Conservation (phyloP, 805 yeast species). For the Scheffersomyces amazonensis region DNA sequence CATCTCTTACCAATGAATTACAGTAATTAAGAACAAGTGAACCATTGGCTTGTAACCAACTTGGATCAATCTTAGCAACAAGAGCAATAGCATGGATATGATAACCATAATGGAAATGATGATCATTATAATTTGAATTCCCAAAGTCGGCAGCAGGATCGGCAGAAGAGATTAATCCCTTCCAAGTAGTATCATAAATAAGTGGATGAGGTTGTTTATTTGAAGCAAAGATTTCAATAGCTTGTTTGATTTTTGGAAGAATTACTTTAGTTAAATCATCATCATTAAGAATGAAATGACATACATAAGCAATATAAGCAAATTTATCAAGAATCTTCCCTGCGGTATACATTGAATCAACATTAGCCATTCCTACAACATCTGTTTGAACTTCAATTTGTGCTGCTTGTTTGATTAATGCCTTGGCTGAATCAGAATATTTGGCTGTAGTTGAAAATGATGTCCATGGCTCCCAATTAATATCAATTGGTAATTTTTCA, state of each 20-base stretch:
- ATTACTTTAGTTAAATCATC: slow-evolving; percentile 46
- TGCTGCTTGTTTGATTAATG: slow-evolving; percentile 46
- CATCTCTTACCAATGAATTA: slow-evolving; percentile 60
- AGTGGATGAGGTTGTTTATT: slow-evolving; percentile 74
- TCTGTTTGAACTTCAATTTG: slow-evolving; percentile 53
- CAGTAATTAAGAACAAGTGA: slow-evolving; percentile 46
- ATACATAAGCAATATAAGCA: slow-evolving; percentile 78
- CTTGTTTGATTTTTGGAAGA: slow-evolving; percentile 58
- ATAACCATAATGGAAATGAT: slow-evolving; percentile 75
- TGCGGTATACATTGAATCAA: slow-evolving; percentile 85
- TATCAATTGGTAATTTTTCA: slow-evolving; percentile 39
- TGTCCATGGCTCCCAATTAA: slow-evolving; percentile 58
- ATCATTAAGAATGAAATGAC: slow-evolving; percentile 64
- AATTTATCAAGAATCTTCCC: slow-evolving; percentile 89
- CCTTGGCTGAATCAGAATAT: slow-evolving; percentile 29
- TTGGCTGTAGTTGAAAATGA: slow-evolving; percentile 29
- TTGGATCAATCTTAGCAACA: slow-evolving; percentile 50
- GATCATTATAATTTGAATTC: slow-evolving; percentile 69
- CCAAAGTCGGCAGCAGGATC: slow-evolving; percentile 67
- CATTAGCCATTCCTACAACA: slow-evolving; percentile 53
- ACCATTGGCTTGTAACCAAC: slow-evolving; percentile 30
- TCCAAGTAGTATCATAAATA: slow-evolving; percentile 76
- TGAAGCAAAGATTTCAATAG: slow-evolving; percentile 63
- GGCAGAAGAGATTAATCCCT: slow-evolving; percentile 73
- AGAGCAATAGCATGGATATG: slow-evolving; percentile 72